A percentile compares a stretch with the other conserved stretches of the same genome.
phyloP scores from a whole-genome alignment of 306 rosid genomes.

The Biancaea sappan region DNA sequence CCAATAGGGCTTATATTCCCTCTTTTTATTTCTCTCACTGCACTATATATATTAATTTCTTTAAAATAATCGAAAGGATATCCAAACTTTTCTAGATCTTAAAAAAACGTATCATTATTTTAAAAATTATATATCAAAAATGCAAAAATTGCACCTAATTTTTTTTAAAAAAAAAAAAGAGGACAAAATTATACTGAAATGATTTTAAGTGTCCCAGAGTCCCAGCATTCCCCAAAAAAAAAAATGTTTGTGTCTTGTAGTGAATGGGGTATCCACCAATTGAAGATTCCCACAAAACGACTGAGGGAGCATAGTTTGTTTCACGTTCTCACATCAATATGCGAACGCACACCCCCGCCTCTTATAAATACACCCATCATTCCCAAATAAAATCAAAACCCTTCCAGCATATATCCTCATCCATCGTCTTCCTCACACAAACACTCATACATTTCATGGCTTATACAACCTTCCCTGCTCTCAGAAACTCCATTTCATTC shows the following conservation, averaged over 20 bases:
- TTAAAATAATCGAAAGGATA: too few species aligned
- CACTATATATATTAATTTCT: too few species aligned
- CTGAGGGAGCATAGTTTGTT: slow-evolving; percentile 19
- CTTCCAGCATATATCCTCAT: neutral
- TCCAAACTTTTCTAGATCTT: too few species aligned
- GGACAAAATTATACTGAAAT: neutral
- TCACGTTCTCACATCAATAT: slow-evolving; percentile 12
- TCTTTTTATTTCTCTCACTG: too few species aligned
- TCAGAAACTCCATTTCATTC: slow-evolving; percentile 34
- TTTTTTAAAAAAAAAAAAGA: too few species aligned
- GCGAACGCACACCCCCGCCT: neutral
- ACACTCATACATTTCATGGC: slow-evolving; percentile 57
- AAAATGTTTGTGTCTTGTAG: slow-evolving; percentile 15
- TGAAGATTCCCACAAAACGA: slow-evolving; percentile 50
- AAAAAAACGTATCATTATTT: too few species aligned
- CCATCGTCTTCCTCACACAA: neutral
- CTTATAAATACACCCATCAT: slow-evolving; percentile 35
- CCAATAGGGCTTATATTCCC: too few species aligned
- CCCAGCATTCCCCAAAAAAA: neutral
- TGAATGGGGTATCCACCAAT: slow-evolving; percentile 54
- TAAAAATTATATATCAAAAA: too few species aligned
- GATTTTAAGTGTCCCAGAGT: neutral
- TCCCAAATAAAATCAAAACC: neutral
- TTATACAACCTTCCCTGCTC: slow-evolving; percentile 36
- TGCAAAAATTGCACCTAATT: too few species aligned